Base-by-base conservation (phyloP, 768 basidiomycete genomes). In the Amanita pallidorosea region DNA sequence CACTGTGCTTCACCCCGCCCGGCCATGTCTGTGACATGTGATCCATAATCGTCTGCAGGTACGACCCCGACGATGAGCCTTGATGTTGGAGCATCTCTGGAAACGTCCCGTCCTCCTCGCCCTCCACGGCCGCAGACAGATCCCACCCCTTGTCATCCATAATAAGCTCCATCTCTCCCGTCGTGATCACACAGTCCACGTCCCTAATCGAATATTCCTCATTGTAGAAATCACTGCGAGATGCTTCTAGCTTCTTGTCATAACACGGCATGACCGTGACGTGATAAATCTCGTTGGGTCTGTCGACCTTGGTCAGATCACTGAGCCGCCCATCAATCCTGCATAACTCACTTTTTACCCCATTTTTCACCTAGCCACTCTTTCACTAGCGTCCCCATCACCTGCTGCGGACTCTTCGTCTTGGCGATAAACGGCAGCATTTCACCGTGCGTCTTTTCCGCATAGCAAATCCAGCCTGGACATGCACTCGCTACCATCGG, bases 251-350 rank as follows among this genome's bases (percentile, higher is more conserved):
- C 63, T 99, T 99, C 70, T 98, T 98, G 75, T 99, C 96, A 67
- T 98, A 98, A 66, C 96, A 99, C 0, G 96, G 95, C 94, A 98
- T 98, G 46, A 97, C 93, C 0, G 91, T 78, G 48, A 98, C 92
- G 60, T 99, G 96, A 62, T 98, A 99, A 41, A 99, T 79, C 58
- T 89, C 74, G 59, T 88, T 73, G 0, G 92, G 91, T 35, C 89
- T 94, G 63, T 53, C 25, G 7, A 46, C 59, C 13, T 31, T 20
- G 35, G 27, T 41, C 8, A 34, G 17, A 46, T 40, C 29, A 29
- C 29, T 6, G 46, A 22, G 29, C 23, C 7, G 25, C 7, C n/a
- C 18, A 38, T 36, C 18, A 53, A 52, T 9, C 4, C 13, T 17
- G 33, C 43, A 31, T 29, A n/a, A 75, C 89, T 60, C 61, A 93